phyloP scores from a whole-genome alignment of 176 grass and related monocot genomes.

The Saccharum officinarum region DNA sequence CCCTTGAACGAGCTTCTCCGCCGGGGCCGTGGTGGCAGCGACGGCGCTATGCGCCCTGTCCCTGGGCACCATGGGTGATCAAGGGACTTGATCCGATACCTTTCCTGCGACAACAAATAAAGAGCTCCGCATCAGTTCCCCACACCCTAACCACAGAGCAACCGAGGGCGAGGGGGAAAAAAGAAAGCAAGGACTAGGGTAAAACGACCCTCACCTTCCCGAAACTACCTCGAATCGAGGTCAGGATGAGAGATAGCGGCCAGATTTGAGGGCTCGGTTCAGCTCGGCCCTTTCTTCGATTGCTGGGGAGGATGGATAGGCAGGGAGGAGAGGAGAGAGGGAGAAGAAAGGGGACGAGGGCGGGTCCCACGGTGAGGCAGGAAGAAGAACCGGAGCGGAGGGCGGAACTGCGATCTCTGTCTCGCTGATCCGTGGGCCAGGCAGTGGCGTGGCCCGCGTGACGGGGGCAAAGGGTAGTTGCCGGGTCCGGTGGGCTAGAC shows the following conservation, averaged over 20 bases:
- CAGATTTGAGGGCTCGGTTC: neutral
- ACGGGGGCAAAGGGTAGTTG: neutral
- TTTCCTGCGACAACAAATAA: slow-evolving; percentile 4
- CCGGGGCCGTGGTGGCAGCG: neutral
- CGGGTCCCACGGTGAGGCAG: slow-evolving; percentile 1
- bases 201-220: neutral
- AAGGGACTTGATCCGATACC: neutral
- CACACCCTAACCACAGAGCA: neutral
- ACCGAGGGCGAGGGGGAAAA: too few species aligned
- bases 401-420: neutral
- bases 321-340: neutral
- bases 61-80: slow-evolving; percentile 49
- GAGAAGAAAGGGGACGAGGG: slow-evolving; percentile 1
- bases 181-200: too few species aligned
- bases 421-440: neutral
- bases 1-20: slow-evolving; percentile 20
- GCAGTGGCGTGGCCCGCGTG: neutral
- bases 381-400: neutral
- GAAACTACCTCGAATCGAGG: neutral
- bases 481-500: neutral
- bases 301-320: neutral
- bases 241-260: neutral
- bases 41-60: slow-evolving; percentile 17
- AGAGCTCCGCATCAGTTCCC: slow-evolving; percentile 8
- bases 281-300: neutral